Base-by-base conservation (phyloP, 2,329 filamentous ascomycete species). In the Fonsecaea pedrosoi region DNA sequence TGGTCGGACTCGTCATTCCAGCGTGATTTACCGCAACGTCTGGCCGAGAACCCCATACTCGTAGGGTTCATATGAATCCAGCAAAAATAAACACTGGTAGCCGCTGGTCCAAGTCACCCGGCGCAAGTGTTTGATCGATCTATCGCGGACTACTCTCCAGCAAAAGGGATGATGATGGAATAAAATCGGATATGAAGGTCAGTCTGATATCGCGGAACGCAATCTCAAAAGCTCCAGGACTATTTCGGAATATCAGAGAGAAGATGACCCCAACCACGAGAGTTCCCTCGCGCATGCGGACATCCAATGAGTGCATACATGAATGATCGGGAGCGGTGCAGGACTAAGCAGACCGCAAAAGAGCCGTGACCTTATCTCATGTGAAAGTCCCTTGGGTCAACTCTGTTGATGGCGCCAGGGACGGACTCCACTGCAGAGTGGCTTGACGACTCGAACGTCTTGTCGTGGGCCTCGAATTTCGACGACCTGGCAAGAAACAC, bases 341-440 rank as follows among this genome's bases (percentile, higher is more conserved):
- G 13, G 66, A 13, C 21, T 37, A 0, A 50, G 55, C 12, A 21
- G 42, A 30, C 40, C 13, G 65, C 65, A 1, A 50, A 35, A n/a
- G 54, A 57, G 4, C 54, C 65, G 30, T 42, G 25, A 35, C 18
- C 4, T 54, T 34, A 38, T 18, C 25, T 63, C 34, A 4, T 58
- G 32, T 50, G n/a, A 45, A 34, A 6, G 32, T 55, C 54, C n/a
- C 48, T 3, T 30, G 58, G 45, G 15, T 8, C 5, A 65, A 67
- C 35, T 56, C 65, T 35, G 56, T 32, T 18, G 53, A 62, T 60
- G 73, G 77, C 12, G 79, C 79, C 3, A 78, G 81, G 76, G 72
- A 75, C 81, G 75, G 72, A 75, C 4, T 77, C 80, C 67, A 79
- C 80, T 9, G 78, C 80, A 67, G 70, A 69, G 9, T 79, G 76